phyloP scores from a whole-genome alignment of 2,329 filamentous ascomycete genomes.

The Fusarium verticillioides region DNA sequence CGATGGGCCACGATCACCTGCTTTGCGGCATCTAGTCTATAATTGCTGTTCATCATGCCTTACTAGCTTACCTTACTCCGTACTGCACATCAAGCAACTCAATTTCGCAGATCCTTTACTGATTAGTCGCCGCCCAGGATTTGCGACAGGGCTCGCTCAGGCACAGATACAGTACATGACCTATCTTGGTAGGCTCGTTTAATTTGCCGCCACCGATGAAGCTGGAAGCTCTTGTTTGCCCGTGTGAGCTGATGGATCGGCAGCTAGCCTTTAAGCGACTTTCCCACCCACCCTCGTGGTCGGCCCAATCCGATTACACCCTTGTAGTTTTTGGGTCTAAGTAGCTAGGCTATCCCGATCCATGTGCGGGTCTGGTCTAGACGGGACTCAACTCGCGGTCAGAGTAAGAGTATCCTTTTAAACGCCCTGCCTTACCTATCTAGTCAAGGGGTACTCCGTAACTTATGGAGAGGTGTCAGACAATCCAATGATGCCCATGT shows the following conservation, averaged over 20 bases:
- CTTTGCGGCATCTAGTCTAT: not conserved
- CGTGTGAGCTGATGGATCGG: conserved; percentile 43
- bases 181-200: conserved; percentile 7
- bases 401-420: conserved; percentile 1
- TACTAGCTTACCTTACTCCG: not conserved
- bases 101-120: conserved; percentile 23
- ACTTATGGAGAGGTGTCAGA: conserved; percentile 1
- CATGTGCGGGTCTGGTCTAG: conserved; percentile 38
- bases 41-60: not conserved
- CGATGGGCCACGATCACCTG: not conserved
- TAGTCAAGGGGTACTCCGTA: not conserved
- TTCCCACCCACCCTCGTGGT: conserved; percentile 33
- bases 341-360: conserved; percentile 42
- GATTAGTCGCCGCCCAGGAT: conserved; percentile 5
- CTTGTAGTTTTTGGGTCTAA: conserved; percentile 41
- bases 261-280: conserved; percentile 42
- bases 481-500: conserved; percentile 5
- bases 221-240: conserved; percentile 28
- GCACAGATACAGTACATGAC: not conserved
- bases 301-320: conserved; percentile 43
- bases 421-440: not conserved
- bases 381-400: conserved; percentile 3
- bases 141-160: conserved; percentile 25
- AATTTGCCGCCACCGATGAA: conserved; percentile 26
- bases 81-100: not conserved